phyloP scores from a whole-genome alignment of 345 rosid species.

The Cardiospermum halicacabum region DNA sequence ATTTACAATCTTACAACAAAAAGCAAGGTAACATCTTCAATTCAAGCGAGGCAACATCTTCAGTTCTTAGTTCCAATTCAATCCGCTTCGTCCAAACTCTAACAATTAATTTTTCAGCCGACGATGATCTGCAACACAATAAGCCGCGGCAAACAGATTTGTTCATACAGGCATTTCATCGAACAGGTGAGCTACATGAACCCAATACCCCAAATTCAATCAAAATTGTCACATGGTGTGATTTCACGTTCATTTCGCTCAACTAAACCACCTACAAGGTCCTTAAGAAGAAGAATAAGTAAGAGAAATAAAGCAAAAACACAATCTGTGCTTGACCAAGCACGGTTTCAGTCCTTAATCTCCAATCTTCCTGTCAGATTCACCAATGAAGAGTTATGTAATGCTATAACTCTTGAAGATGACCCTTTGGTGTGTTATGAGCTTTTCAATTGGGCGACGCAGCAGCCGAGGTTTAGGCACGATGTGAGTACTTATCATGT shows the following conservation, averaged over 20 bases:
- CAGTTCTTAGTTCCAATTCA: no score
- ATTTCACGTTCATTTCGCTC: conserved; percentile 34
- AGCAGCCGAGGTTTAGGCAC: conserved; percentile 75
- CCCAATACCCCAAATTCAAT: no score
- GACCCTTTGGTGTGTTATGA: conserved; percentile 72
- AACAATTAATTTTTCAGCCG: no score
- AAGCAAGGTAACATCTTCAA: no score
- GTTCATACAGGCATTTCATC: neutral
- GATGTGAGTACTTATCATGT: conserved; percentile 54
- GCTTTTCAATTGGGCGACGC: conserved; percentile 78
- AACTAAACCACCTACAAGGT: conserved; percentile 44
- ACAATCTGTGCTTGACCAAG: conserved; percentile 54
- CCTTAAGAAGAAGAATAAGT: conserved; percentile 53
- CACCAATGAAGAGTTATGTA: conserved; percentile 56
- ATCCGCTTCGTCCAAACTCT: no score
- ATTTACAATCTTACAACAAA: no score
- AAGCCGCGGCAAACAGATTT: neutral
- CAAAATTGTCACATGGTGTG: neutral
- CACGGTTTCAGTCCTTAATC: conserved; percentile 40
- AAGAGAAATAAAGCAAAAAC: conserved; percentile 43
- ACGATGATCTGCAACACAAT: no score
- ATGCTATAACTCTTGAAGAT: conserved; percentile 50
- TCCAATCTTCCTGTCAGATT: conserved; percentile 68
- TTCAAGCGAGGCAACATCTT: no score
- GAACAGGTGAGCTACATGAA: neutral